Evolutionary conservation across 768 basidiomycete species (phyloP).

Genomic region (Zangia roseola): DNA sequence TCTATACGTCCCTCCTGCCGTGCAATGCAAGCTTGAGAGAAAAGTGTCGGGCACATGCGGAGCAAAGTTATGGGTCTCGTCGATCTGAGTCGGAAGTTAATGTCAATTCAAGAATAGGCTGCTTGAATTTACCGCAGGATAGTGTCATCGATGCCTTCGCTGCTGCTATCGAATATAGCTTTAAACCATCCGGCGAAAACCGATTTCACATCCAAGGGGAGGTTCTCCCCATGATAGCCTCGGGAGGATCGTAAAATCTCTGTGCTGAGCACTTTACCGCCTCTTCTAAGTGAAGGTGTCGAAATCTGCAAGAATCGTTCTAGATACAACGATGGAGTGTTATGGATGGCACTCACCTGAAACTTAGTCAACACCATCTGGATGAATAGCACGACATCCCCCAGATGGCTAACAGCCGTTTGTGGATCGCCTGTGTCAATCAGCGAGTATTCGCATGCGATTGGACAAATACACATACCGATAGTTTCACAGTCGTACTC

Average conservation of each 20-base stretch:
- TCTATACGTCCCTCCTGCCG: conserved; percentile 57
- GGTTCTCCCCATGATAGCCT: conserved; percentile 39
- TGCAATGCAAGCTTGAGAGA: conserved; percentile 57
- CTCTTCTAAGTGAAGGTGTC: conserved; percentile 44
- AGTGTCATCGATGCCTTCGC: conserved; percentile 82
- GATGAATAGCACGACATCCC: conserved; percentile 74
- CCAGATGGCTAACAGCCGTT: conserved; percentile 74
- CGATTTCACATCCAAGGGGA: conserved; percentile 41
- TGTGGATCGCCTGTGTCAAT: conserved; percentile 64
- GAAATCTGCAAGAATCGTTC: conserved; percentile 44
- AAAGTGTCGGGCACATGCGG: conserved; percentile 64
- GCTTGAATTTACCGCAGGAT: conserved; percentile 53
- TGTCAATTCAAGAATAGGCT: background rate
- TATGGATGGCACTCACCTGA: conserved; percentile 43
- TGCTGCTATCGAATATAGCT: conserved; percentile 71
- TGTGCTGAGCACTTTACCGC: conserved; percentile 45
- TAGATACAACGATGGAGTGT: background rate
- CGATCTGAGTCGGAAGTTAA: conserved; percentile 43
- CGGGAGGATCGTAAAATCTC: conserved; percentile 52
- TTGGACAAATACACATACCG: conserved; percentile 44
- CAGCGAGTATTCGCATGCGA: background rate
- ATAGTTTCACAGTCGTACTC: conserved; percentile 80
- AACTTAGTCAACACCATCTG: conserved; percentile 67
- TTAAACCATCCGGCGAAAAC: conserved; percentile 67
- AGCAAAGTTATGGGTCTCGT: conserved; percentile 69